Base-by-base conservation (phyloP, 495 filamentous ascomycete species). In the Lichenothelia convexa region DNA sequence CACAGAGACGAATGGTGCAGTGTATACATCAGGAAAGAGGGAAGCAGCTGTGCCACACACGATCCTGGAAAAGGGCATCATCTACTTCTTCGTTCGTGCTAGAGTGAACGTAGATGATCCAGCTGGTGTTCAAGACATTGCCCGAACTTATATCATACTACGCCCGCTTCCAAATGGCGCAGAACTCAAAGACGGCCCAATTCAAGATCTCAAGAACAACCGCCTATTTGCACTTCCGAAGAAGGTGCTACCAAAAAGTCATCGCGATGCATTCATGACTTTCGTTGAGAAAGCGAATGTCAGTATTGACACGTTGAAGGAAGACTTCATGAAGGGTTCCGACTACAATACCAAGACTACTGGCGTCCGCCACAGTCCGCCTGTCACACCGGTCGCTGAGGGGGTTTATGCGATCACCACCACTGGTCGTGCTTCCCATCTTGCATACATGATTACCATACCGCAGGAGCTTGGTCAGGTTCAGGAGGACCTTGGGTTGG, bases 21-120 rank as follows among this genome's bases (percentile, higher is more conserved):
- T 59, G 12, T 43, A 60, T 26, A 43, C 55, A 30, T 54, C 54
- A 19, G 38, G 47, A 13, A 47, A 64, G 45, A 64, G 64, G 44
- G 73, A 69, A 47, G 60, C 65, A 37, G 56, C 45, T 1, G 60
- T 74, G 4, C 71, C 84, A 0, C 75, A 78, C n/a, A 81, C 61
- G 36, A 72, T 89, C 19, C 62, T 93, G 8, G 87, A 95, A 48
- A 93, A 93, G 45, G 87, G 86, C 2, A 68, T 93, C 44, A 80
- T 95, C 44, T 93, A 93, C 62, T 92, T 93, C 67, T 93, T 93
- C 62, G 76, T 75, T 51, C 75, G 84, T 29, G 70, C 70, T 7
- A 73, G 82, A 18, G 81, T 93, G 35, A 68, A 67, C 37, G 64
- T 80, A 15, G 68, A 82, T 9, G 68, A 83, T 8, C 76, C 86